These are phyloP conservation scores for Malus hybrid DNA, from an alignment of 331 rosid genomes.

Conservation along the genomic window DNA sequence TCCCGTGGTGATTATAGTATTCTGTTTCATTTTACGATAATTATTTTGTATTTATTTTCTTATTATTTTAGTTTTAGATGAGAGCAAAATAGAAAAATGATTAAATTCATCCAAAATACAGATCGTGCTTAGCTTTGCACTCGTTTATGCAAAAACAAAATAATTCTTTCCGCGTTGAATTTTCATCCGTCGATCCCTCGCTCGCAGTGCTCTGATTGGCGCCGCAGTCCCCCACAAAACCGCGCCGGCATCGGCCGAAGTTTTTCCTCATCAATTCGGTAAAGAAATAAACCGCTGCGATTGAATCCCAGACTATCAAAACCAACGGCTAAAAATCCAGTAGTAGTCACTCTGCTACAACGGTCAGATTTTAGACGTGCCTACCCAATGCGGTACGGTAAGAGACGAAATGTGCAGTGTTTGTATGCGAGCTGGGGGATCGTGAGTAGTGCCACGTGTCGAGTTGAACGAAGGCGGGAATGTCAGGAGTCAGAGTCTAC, in stretches of 20 bases:
- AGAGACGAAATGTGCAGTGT: neutral
- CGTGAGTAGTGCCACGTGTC: slow-evolving; percentile 24
- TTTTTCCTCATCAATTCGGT: neutral
- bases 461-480: neutral
- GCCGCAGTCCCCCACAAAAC: too few relatives aligned
- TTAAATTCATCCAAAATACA: too few relatives aligned
- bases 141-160: too few relatives aligned
- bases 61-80: too few relatives aligned
- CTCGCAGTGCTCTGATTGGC: too few relatives aligned
- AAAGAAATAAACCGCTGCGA: neutral
- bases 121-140: too few relatives aligned
- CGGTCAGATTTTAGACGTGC: neutral
- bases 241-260: too few relatives aligned
- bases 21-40: too few relatives aligned
- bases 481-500: neutral
- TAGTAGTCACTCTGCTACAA: neutral
- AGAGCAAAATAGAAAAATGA: too few relatives aligned
- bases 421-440: neutral
- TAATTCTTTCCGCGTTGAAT: too few relatives aligned
- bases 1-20: rapidly evolving
- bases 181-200: too few relatives aligned
- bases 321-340: neutral
- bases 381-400: neutral
- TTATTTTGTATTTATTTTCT: too few relatives aligned
- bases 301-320: neutral